These are phyloP conservation scores for Fusarium palustre DNA, from an alignment of 2,329 filamentous ascomycete species.

Conservation along the genomic window DNA sequence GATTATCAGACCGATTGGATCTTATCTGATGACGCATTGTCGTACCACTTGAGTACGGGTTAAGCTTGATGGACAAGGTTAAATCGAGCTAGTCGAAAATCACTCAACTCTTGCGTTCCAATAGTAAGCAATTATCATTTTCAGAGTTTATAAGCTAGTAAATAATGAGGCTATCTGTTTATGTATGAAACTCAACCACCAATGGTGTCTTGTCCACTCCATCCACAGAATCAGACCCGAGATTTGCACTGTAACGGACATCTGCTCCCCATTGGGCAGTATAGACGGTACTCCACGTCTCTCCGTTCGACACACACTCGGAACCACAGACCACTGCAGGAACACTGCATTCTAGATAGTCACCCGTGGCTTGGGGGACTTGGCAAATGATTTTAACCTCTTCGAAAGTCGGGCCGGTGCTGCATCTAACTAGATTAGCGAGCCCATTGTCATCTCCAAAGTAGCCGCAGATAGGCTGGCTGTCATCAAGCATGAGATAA, in stretches of 20 bases:
- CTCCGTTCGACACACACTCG: not conserved
- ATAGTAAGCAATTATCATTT: not conserved
- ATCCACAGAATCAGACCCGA: not conserved
- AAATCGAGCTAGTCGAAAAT: not conserved
- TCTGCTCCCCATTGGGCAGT: not conserved
- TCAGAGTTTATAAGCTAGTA: no score
- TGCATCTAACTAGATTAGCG: not conserved
- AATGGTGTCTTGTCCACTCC: not conserved
- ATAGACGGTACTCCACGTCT: not conserved
- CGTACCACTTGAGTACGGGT: not conserved
- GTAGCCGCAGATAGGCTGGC: not conserved
- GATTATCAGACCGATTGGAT: slow-evolving; percentile 23
- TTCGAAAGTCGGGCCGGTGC: not conserved
- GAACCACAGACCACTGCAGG: not conserved
- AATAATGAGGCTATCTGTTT: no score
- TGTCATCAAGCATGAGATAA: not conserved
- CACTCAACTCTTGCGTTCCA: not conserved
- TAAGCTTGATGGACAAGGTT: not conserved
- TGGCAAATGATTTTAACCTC: not conserved
- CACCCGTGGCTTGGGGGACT: not conserved
- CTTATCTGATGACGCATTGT: slow-evolving; percentile 29
- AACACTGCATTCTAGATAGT: not conserved
- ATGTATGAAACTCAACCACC: not conserved
- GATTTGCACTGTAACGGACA: not conserved
- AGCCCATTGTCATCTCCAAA: not conserved